Conservation (phyloP, 2,329 filamentous ascomycete species). For the Verticillium dahliae region DNA sequence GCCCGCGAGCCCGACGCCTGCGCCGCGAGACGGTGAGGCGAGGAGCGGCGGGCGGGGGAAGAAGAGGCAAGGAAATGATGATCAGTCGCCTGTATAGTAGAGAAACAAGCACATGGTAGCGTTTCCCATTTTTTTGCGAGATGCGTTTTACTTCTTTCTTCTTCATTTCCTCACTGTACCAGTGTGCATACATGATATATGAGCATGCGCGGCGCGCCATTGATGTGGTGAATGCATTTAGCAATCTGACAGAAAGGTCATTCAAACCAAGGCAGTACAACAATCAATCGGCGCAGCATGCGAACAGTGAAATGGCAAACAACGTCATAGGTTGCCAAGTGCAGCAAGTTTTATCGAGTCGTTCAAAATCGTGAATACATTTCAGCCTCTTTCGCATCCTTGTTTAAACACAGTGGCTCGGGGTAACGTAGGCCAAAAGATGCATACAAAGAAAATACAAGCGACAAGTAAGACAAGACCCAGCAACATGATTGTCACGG, state of each 20-base stretch:
- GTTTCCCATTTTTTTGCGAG: constrained; percentile 1
- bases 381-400: neutral
- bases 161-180: neutral
- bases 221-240: neutral
- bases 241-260: neutral
- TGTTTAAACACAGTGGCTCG: neutral
- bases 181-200: neutral
- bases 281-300: neutral
- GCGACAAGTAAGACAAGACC: neutral
- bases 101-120: neutral
- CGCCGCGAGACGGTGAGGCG: constrained; percentile 1
- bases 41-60: constrained; percentile 2
- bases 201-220: neutral
- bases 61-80: neutral
- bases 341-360: neutral
- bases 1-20: neutral
- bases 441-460: neutral
- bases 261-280: neutral
- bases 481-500: neutral
- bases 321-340: neutral
- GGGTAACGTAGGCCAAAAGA: neutral
- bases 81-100: constrained; percentile 27
- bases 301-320: neutral
- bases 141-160: constrained; percentile 4
- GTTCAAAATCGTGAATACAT: neutral